These are phyloP conservation scores for Tephrocybe sp. DNA, from an alignment of 768 basidiomycete genomes.

Conservation along the genomic window DNA sequence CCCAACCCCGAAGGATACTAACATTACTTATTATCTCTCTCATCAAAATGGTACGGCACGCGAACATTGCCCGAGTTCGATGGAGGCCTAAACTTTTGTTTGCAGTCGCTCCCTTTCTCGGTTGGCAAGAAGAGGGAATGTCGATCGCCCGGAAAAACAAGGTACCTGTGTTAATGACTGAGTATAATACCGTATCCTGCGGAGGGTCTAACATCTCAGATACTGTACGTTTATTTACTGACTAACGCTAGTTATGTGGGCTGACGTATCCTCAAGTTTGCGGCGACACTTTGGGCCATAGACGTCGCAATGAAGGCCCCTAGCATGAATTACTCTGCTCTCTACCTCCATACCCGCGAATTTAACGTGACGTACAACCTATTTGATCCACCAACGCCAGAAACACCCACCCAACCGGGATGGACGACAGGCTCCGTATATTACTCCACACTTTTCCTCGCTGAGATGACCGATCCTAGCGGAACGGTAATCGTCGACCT, in stretches of 20 bases:
- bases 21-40: constrained; percentile 29
- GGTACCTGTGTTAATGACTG: constrained; percentile 30
- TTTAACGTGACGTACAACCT: constrained; percentile 33
- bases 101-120: constrained; percentile 24
- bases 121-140: constrained; percentile 28
- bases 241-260: neutral
- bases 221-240: constrained; percentile 20
- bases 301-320: constrained; percentile 32
- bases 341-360: constrained; percentile 36
- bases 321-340: constrained; percentile 25
- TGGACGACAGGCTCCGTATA: constrained; percentile 33
- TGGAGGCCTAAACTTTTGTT: neutral
- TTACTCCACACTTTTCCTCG: constrained; percentile 31
- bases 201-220: constrained; percentile 34
- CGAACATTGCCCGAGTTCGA: neutral
- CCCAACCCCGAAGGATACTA: constrained; percentile 27
- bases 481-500: constrained; percentile 32
- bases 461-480: constrained; percentile 24
- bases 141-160: constrained; percentile 19
- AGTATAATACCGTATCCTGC: constrained; percentile 35
- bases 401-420: constrained; percentile 19
- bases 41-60: constrained; percentile 27
- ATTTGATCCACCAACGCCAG: constrained; percentile 32
- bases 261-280: constrained; percentile 22
- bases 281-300: constrained; percentile 31